phyloP scores from a whole-genome alignment of 306 rosid genomes.

The Casuarina cunninghamiana region DNA sequence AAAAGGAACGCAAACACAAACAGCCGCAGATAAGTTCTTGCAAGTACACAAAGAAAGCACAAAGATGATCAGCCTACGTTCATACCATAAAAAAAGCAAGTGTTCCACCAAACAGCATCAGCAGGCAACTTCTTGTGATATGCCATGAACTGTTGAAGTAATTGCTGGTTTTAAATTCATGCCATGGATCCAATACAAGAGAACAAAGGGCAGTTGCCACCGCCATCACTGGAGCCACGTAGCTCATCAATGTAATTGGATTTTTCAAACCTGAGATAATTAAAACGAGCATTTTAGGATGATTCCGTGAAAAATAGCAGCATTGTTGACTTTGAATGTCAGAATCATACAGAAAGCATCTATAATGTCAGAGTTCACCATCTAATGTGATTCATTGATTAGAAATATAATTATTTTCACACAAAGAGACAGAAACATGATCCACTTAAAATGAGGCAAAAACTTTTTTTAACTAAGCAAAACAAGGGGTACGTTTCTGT shows the following conservation, averaged over 20 bases:
- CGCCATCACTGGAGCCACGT: slow-evolving; percentile 93
- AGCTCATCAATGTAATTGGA: slow-evolving; percentile 93
- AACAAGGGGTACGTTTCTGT: neutral
- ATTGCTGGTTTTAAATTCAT: slow-evolving; percentile 55
- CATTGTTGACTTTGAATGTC: slow-evolving; percentile 8
- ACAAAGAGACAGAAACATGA: neutral
- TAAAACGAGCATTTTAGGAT: slow-evolving; percentile 19
- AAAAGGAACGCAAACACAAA: too few species aligned
- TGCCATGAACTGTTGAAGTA: slow-evolving; percentile 80
- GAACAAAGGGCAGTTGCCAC: slow-evolving; percentile 72
- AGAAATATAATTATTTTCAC: neutral
- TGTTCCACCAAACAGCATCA: slow-evolving; percentile 88
- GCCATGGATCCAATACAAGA: slow-evolving; percentile 87
- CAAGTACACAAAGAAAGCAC: too few species aligned
- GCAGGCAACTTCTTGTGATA: slow-evolving; percentile 69
- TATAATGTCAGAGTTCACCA: neutral
- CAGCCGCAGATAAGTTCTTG: too few species aligned
- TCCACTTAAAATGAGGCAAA: neutral
- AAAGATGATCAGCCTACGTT: neutral
- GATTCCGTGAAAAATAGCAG: slow-evolving; percentile 14
- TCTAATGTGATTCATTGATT: neutral
- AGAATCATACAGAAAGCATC: neutral
- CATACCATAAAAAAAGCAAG: slow-evolving; percentile 95
- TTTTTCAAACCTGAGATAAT: slow-evolving; percentile 79
- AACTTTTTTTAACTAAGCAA: neutral